Percentiles rank a stretch among this genome's conserved stretches.
Conservation (phyloP, 2,329 filamentous ascomycete genomes). For the Verticillium nubilum region DNA sequence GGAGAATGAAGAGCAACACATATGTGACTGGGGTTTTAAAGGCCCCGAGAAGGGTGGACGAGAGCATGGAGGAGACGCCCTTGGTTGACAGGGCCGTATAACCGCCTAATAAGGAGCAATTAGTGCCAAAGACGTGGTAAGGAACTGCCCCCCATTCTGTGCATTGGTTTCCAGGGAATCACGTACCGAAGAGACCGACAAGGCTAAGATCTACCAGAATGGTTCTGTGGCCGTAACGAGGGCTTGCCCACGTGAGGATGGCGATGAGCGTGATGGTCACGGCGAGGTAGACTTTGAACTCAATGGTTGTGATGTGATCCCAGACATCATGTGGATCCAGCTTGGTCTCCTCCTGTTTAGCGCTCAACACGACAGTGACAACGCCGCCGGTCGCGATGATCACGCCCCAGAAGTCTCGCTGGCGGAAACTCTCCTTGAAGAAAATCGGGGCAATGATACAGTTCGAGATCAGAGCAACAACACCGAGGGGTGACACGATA, state of each 20-base stretch:
- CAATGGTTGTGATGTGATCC: slow-evolving; percentile 79
- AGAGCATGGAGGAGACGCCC: slow-evolving; percentile 90
- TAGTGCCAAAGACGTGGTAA: not conserved
- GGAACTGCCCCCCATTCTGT: not conserved
- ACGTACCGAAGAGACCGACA: slow-evolving; percentile 84
- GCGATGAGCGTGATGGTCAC: slow-evolving; percentile 71
- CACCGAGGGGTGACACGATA: slow-evolving; percentile 91
- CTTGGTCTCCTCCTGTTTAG: slow-evolving; percentile 83
- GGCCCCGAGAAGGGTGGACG: slow-evolving; percentile 80
- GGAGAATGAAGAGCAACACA: slow-evolving; percentile 70
- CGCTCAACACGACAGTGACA: slow-evolving; percentile 88
- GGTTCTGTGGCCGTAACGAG: slow-evolving; percentile 74
- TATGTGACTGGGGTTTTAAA: slow-evolving; percentile 93
- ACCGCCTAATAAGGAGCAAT: slow-evolving; percentile 51
- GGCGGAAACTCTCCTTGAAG: slow-evolving; percentile 84
- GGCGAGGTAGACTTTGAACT: slow-evolving; percentile 85
- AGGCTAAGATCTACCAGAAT: slow-evolving; percentile 91
- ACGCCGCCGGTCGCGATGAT: slow-evolving; percentile 81
- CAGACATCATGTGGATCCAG: slow-evolving; percentile 87
- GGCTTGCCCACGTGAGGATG: slow-evolving; percentile 75
- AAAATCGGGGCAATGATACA: slow-evolving; percentile 93
- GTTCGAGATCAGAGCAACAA: slow-evolving; percentile 95
- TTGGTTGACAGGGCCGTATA: slow-evolving; percentile 98
- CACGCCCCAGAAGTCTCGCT: slow-evolving; percentile 82
- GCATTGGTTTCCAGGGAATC: not conserved